Evolutionary conservation across 2,329 filamentous ascomycete species (phyloP).

Genomic region (Neonectria ditissima): DNA sequence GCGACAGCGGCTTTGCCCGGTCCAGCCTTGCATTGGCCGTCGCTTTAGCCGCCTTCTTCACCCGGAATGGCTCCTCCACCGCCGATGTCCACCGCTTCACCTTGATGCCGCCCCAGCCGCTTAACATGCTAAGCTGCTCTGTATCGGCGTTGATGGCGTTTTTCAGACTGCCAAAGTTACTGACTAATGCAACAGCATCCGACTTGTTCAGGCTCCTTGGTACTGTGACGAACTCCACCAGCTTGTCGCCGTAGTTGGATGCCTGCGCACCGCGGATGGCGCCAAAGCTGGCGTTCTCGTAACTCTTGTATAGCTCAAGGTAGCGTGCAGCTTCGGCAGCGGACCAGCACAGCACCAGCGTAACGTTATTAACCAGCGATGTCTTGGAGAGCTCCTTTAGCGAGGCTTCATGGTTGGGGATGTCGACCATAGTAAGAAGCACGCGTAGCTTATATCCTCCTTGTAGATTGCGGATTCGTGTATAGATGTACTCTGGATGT

Average conservation of each 20-base stretch:
- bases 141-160: conserved; percentile 88
- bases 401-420: conserved; percentile 91
- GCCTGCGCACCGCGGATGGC: conserved; percentile 89
- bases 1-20: conserved; percentile 54
- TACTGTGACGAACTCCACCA: conserved; percentile 93
- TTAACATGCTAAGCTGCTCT: conserved; percentile 86
- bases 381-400: conserved; percentile 93
- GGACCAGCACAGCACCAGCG: conserved; percentile 92
- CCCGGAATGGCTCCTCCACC: conserved; percentile 86
- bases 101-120: conserved; percentile 96
- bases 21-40: conserved; percentile 48
- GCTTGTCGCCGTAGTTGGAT: conserved; percentile 83
- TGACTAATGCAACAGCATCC: conserved; percentile 89
- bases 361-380: conserved; percentile 91
- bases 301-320: conserved; percentile 93
- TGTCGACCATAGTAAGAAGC: conserved; percentile 92
- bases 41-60: conserved; percentile 74
- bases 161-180: conserved; percentile 89
- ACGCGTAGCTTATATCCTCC: conserved; percentile 90
- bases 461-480: conserved; percentile 84
- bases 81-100: conserved; percentile 86
- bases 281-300: conserved; percentile 83
- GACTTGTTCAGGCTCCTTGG: conserved; percentile 94
- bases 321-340: conserved; percentile 94
- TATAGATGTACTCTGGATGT: conserved; percentile 98